These are phyloP conservation scores for Scutellaria barbata DNA, from an alignment of 257 asterid genomes.

Conservation along the genomic window DNA sequence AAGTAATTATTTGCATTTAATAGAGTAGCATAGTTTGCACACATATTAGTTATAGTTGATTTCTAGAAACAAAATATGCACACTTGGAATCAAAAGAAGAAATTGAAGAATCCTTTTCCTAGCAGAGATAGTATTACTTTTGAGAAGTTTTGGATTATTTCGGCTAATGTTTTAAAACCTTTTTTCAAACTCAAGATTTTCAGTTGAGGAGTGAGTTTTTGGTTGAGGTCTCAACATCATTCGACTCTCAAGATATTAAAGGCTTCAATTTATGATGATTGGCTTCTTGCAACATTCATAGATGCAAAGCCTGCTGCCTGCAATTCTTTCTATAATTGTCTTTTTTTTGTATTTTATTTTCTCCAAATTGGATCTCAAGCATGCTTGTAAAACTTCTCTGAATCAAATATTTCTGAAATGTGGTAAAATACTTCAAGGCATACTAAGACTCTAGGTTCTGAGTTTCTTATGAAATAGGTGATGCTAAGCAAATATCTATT, in stretches of 20 bases:
- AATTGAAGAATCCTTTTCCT: not conserved
- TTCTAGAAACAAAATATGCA: not conserved
- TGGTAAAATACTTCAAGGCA: conserved; percentile 1
- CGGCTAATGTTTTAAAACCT: not conserved
- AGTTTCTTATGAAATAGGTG: not conserved
- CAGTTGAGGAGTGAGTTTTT: not conserved
- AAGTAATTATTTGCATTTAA: not conserved
- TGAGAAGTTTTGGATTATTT: not conserved
- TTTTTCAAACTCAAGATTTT: not conserved
- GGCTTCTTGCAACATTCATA: not conserved
- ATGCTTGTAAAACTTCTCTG: not conserved
- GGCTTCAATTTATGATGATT: not conserved
- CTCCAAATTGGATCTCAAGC: conserved; percentile 16
- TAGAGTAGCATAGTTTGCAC: not conserved
- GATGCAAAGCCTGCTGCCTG: conserved; percentile 21
- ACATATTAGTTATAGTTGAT: not conserved
- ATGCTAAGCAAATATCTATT: conserved; percentile 12
- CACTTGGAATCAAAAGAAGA: not conserved
- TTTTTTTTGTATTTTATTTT: not conserved
- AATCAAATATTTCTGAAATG: not conserved
- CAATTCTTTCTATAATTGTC: not conserved
- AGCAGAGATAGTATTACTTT: not conserved
- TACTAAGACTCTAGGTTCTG: too few species aligned
- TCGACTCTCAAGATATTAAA: not conserved
- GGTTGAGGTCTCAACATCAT: conserved; percentile 23